These are phyloP conservation scores for Apiospora rasikravindrae DNA, from an alignment of 2,329 filamentous ascomycete genomes.

Conservation along the genomic window DNA sequence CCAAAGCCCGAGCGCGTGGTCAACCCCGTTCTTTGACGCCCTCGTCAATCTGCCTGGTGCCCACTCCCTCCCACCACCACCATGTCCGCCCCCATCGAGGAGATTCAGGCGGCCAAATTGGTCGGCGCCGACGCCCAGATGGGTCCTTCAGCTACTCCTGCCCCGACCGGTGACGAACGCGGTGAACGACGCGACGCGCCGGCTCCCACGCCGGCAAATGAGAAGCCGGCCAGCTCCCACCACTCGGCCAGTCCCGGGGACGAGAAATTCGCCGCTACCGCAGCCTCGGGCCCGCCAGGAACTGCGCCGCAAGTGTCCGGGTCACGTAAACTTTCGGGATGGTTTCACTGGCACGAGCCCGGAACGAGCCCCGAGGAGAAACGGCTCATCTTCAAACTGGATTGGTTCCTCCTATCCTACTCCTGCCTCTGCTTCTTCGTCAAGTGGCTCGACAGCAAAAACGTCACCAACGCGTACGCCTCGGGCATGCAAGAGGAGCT, in stretches of 20 bases:
- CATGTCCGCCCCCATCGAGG: slow-evolving; percentile 17
- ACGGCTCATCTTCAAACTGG: slow-evolving; percentile 44
- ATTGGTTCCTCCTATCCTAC: slow-evolving; percentile 38
- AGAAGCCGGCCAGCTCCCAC: neutral
- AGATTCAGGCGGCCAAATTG: slow-evolving; percentile 9
- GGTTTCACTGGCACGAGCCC: slow-evolving; percentile 50
- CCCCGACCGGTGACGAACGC: neutral
- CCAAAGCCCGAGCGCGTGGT: neutral
- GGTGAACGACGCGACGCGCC: neutral
- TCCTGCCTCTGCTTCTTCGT: slow-evolving; percentile 53
- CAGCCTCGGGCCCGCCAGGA: neutral
- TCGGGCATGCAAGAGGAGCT: slow-evolving; percentile 55
- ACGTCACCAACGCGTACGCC: slow-evolving; percentile 55
- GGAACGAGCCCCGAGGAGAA: slow-evolving; percentile 48
- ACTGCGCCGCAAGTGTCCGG: neutral
- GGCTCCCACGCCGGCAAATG: neutral
- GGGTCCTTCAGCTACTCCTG: neutral
- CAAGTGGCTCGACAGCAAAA: slow-evolving; percentile 52
- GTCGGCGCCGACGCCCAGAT: neutral
- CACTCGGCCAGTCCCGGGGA: neutral
- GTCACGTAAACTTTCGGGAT: slow-evolving; percentile 24
- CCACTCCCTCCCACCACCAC: neutral
- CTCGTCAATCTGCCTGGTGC: neutral
- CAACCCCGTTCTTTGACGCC: neutral
- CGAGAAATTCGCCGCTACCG: neutral